phyloP scores from a whole-genome alignment of 2,329 filamentous ascomycete genomes.

The Penicillium sp. region DNA sequence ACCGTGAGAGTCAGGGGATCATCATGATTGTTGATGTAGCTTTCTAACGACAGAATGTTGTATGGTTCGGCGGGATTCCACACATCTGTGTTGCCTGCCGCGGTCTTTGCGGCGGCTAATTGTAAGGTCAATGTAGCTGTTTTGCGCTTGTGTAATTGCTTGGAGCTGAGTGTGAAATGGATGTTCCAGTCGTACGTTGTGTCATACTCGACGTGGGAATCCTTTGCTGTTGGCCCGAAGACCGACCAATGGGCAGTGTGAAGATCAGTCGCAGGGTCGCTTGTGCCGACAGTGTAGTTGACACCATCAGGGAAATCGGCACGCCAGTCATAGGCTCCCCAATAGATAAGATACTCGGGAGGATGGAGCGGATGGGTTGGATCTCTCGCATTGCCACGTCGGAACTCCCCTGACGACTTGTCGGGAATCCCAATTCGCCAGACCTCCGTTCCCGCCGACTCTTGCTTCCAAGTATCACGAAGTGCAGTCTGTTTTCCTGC shows the following conservation, averaged over 20 bases:
- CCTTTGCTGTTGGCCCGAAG: constrained; percentile 49
- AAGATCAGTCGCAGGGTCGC: constrained; percentile 50
- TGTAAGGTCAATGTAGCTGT: constrained; percentile 62
- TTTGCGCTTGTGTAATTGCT: constrained; percentile 43
- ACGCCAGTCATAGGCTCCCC: constrained; percentile 59
- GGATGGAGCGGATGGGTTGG: constrained; percentile 51
- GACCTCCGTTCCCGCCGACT: constrained; percentile 57
- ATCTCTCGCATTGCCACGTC: constrained; percentile 55
- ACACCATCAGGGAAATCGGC: constrained; percentile 60
- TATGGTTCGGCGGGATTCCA: constrained; percentile 55
- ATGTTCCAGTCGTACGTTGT: constrained; percentile 59
- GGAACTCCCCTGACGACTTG: constrained; percentile 60
- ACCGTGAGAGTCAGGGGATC: constrained; percentile 25
- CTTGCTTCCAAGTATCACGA: constrained; percentile 51
- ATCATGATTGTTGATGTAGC: constrained; percentile 47
- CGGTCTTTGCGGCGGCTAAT: constrained; percentile 61
- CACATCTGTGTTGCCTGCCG: constrained; percentile 60
- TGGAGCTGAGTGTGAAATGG: constrained; percentile 49
- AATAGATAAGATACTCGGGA: constrained; percentile 62
- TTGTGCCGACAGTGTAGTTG: constrained; percentile 56
- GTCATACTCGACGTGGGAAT: constrained; percentile 43
- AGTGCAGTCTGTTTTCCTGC: constrained; percentile 42
- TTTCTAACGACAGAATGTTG: constrained; percentile 53
- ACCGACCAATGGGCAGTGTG: constrained; percentile 68
- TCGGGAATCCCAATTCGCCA: constrained; percentile 64